phyloP scores from a whole-genome alignment of 371 early-diverging fungal genomes.

The Phascolomyces articulosus region DNA sequence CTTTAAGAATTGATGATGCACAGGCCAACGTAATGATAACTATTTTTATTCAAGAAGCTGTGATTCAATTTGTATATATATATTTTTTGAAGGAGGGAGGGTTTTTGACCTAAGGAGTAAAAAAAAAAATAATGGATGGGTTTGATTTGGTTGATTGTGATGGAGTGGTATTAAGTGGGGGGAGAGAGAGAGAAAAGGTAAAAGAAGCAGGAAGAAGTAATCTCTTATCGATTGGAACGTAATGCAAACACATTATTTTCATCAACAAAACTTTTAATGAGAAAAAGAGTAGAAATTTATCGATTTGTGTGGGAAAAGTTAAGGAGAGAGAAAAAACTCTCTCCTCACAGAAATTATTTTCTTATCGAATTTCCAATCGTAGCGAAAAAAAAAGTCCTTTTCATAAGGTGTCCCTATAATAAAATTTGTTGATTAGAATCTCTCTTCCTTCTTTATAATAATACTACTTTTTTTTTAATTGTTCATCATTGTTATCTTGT shows the following conservation, averaged over 20 bases:
- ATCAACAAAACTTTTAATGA: background rate
- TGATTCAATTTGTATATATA: background rate
- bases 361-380: constrained; percentile 9
- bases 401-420: background rate
- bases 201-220: too few species aligned
- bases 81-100: background rate
- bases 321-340: background rate
- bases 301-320: background rate
- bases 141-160: background rate
- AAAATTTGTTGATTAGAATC: too few species aligned
- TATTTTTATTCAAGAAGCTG: too few species aligned
- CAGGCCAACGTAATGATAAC: too few species aligned
- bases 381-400: background rate
- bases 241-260: too few species aligned
- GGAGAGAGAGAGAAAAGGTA: background rate
- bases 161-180: background rate
- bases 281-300: background rate
- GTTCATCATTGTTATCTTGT: too few species aligned
- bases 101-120: background rate
- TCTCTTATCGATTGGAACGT: constrained; percentile 12
- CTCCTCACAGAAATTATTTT: background rate
- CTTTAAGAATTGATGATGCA: too few species aligned
- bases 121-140: background rate
- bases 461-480: too few species aligned
- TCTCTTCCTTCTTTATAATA: too few species aligned